These are phyloP conservation scores for Colletotrichum costaricense DNA, from an alignment of 2,329 filamentous ascomycete species.

Conservation along the genomic window DNA sequence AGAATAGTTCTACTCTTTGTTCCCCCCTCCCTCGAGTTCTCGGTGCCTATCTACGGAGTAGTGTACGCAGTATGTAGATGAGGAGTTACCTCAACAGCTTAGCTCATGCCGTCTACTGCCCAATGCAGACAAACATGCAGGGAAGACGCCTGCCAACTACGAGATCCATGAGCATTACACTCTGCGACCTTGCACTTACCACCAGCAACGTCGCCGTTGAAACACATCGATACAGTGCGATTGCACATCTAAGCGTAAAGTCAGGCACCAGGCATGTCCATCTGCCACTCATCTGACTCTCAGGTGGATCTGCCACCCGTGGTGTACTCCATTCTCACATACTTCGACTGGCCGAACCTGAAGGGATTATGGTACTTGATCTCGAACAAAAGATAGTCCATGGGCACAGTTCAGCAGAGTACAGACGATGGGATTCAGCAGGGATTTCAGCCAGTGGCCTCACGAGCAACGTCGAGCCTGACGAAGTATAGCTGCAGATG, in stretches of 20 bases:
- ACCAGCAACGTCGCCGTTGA: constrained; percentile 4
- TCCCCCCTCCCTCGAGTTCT: background rate
- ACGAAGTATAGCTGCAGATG: background rate
- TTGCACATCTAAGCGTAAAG: constrained; percentile 20
- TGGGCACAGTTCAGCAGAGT: background rate
- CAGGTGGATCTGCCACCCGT: background rate
- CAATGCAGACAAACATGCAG: background rate
- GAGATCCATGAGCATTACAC: constrained; percentile 20
- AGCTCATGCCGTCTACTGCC: background rate
- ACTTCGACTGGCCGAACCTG: background rate
- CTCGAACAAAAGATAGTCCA: background rate
- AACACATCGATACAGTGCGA: constrained; percentile 13
- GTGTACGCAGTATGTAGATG: too few relatives aligned
- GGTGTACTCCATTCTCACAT: background rate
- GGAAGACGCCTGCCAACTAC: constrained; percentile 8
- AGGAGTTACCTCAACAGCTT: background rate
- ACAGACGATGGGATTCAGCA: background rate
- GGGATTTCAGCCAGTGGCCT: background rate
- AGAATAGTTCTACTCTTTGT: constrained; percentile 2
- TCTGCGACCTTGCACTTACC: background rate
- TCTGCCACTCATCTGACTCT: background rate
- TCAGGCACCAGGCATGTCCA: background rate
- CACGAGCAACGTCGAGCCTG: background rate
- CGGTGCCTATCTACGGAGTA: background rate
- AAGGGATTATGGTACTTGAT: background rate